Evolutionary conservation across 1,139 yeast genomes (phyloP).

Genomic region (Saccharomyces hybrid): DNA sequence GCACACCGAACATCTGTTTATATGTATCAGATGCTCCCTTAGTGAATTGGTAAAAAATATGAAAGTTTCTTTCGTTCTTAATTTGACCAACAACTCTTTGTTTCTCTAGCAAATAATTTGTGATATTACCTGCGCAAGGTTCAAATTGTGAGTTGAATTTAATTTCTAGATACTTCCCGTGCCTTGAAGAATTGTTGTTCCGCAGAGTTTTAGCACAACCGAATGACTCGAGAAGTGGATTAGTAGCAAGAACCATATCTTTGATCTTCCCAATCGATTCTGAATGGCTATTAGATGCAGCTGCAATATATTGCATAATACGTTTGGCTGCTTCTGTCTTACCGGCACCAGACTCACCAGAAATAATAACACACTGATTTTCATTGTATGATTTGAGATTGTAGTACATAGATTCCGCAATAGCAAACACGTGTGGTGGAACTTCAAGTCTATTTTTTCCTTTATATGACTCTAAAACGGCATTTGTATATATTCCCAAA

Average conservation of each 20-base stretch:
- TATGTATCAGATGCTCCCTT: conserved; percentile 84
- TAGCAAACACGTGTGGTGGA: conserved; percentile 98
- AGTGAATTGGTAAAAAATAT: conserved; percentile 92
- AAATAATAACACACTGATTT: conserved; percentile 94
- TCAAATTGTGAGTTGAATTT: conserved; percentile 74
- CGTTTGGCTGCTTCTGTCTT: conserved; percentile 98
- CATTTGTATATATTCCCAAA: conserved; percentile 85
- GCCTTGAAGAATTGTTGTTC: conserved; percentile 94
- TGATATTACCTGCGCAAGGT: conserved; percentile 93
- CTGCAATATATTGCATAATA: conserved; percentile 96
- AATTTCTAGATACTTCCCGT: conserved; percentile 93
- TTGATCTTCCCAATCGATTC: conserved; percentile 72
- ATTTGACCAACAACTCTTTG: conserved; percentile 95
- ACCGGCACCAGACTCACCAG: conserved; percentile 99
- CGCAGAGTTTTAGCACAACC: conserved; percentile 98
- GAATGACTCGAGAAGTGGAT: conserved; percentile 90
- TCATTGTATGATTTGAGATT: conserved; percentile 91
- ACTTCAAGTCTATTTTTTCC: conserved; percentile 93
- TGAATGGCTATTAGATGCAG: conserved; percentile 57
- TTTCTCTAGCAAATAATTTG: conserved; percentile 88
- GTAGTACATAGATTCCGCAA: conserved; percentile 95
- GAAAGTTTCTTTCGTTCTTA: conserved; percentile 88
- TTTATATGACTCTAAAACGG: conserved; percentile 64
- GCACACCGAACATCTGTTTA: conserved; percentile 80
- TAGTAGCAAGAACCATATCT: conserved; percentile 97